Conservation (phyloP, 2,329 filamentous ascomycete species). For the Exophiala dermatitidis region DNA sequence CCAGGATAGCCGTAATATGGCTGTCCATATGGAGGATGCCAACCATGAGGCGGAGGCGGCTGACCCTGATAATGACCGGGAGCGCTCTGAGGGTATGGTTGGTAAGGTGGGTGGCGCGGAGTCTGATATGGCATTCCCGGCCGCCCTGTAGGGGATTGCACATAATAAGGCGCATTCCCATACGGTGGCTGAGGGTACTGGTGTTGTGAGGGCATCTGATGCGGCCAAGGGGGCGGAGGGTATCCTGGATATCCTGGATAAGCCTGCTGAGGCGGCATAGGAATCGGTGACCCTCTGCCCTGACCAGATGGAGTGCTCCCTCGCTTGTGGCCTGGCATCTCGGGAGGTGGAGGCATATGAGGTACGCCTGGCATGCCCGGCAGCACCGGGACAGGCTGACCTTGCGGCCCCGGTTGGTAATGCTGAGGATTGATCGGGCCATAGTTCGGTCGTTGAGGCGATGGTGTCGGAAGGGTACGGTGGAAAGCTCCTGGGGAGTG, state of each 20-base stretch:
- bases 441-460: slow-evolving; percentile 24
- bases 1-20: slow-evolving; percentile 19
- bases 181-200: slow-evolving; percentile 20
- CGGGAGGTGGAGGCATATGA: slow-evolving; percentile 24
- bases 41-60: slow-evolving; percentile 16
- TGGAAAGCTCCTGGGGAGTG: slow-evolving; percentile 18
- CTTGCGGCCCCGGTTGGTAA: slow-evolving; percentile 21
- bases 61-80: slow-evolving; percentile 22
- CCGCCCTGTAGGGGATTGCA: slow-evolving; percentile 10
- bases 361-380: slow-evolving; percentile 16
- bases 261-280: slow-evolving; percentile 19
- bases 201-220: slow-evolving; percentile 16
- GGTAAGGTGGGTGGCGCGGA: slow-evolving; percentile 22
- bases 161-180: slow-evolving; percentile 17
- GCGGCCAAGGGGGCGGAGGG: slow-evolving; percentile 24
- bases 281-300: slow-evolving; percentile 24
- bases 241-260: slow-evolving; percentile 24
- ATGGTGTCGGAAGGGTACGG: slow-evolving; percentile 21
- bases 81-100: slow-evolving; percentile 23
- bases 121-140: slow-evolving; percentile 19
- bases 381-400: slow-evolving; percentile 20
- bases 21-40: slow-evolving; percentile 17
- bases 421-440: slow-evolving; percentile 19
- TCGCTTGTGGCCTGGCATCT: slow-evolving; percentile 18
- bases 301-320: slow-evolving; percentile 15